Conservation (phyloP, 441 rosid species). For the Brassica balearica region DNA sequence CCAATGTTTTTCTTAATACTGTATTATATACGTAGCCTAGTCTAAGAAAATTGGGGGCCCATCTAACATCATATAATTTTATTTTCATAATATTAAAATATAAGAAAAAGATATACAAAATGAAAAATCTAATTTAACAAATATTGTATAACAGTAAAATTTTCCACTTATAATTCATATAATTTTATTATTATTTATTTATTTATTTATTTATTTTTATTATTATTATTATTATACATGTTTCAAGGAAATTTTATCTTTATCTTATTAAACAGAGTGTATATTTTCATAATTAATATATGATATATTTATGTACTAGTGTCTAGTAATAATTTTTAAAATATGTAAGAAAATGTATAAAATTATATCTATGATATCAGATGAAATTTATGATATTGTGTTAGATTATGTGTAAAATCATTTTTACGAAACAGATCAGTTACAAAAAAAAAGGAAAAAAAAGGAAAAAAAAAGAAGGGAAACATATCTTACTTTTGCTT, state of each 20-base stretch:
- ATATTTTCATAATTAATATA: not conserved
- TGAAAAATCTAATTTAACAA: not conserved
- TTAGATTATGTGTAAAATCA: not conserved
- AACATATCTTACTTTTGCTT: not conserved
- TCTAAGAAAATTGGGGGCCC: not conserved
- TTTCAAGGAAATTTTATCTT: not conserved
- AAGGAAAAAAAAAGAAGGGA: not conserved
- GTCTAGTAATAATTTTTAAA: not conserved
- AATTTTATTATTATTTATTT: not conserved
- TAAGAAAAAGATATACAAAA: not conserved
- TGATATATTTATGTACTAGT: not conserved
- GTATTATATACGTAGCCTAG: not conserved
- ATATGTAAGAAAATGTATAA: not conserved
- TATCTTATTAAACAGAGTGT: not conserved
- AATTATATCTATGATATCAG: not conserved
- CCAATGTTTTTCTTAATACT: not conserved
- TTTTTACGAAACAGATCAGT: not conserved
- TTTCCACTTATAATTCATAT: not conserved
- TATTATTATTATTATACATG: not conserved
- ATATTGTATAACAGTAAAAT: not conserved
- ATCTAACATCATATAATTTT: not conserved
- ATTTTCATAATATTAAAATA: not conserved
- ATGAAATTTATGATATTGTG: not conserved
- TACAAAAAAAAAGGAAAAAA: too few species aligned
- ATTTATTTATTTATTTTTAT: too few species aligned